Evolutionary conservation across 2,329 filamentous ascomycete genomes (phyloP), one percentile per base, ranked within the genome.

Genomic region (Elsinoe australis): DNA sequence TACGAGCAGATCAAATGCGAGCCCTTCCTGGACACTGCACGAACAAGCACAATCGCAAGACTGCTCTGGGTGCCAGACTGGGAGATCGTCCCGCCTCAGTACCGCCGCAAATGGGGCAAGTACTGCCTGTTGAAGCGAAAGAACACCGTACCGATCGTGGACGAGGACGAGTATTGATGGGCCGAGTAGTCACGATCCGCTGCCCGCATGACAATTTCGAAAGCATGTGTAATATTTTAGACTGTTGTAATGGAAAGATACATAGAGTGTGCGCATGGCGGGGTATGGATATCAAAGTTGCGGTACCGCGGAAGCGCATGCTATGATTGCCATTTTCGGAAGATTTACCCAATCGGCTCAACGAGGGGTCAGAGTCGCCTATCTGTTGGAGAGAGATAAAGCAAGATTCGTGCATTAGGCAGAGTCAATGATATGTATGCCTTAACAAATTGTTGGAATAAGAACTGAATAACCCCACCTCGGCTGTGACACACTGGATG

Each of bases 1-100:
- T 98, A 92, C 92, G 80, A 94, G 46, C 67, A 75, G 35, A 68
- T 95, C 14, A 73, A 78, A 48, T 96, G 92, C 61, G 70, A 80
- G 54, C 74, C 74, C 1, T 96, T 96, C 64, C 71, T 98, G 9
- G 92, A 98, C 63, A 77, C 84, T 0, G 78, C 77, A 3, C 76
- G 74, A 50, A 96, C 90, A 0, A 75, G 81, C 34, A 66, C 85
- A 8, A 54, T 95, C 4, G 84, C 84, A 2, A 78, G 92, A 52
- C 76, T 86, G 6, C 67, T 95, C 38, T 96, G 87, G 86, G 63
- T 95, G 28, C 92, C 92, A 2, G 76, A 87, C 55, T 67, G 80
- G 53, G 67, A 74, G 0, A 67, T 87, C 31, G 69, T 95, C 10
- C 88, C 89, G 0, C 73, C 79, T 33, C 74, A 73, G 51, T 82